phyloP scores from a whole-genome alignment of 2,329 filamentous ascomycete genomes.

The Cercospora sp. region DNA sequence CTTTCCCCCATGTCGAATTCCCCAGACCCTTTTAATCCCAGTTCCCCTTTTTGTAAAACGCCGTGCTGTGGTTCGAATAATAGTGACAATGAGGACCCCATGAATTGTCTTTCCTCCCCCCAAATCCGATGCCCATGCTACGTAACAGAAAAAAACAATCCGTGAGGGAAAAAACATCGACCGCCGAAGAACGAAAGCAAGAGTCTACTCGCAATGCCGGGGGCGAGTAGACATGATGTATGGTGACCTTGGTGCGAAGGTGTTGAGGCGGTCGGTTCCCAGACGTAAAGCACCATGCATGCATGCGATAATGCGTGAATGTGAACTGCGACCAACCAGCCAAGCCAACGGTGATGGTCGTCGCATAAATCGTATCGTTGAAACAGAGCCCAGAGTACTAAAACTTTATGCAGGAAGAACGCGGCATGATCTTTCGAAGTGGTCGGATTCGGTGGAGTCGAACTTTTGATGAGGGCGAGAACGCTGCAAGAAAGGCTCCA shows the following conservation, averaged over 20 bases:
- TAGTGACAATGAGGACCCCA: constrained; percentile 9
- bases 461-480: constrained; percentile 20
- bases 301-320: not conserved
- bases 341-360: not conserved
- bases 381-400: constrained; percentile 9
- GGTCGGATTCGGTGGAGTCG: constrained; percentile 4
- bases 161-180: not conserved
- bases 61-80: constrained; percentile 16
- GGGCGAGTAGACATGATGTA: not conserved
- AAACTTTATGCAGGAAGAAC: constrained; percentile 18
- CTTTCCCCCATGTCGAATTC: not conserved
- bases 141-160: constrained; percentile 9
- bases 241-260: not conserved
- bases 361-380: constrained; percentile 4
- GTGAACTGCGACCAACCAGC: not conserved
- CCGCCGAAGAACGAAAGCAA: constrained; percentile 6
- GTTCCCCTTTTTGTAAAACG: constrained; percentile 7
- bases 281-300: not conserved
- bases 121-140: constrained; percentile 10
- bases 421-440: constrained; percentile 15
- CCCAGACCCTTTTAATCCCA: constrained; percentile 10
- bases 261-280: not conserved
- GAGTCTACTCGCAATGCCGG: not conserved
- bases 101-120: constrained; percentile 1
- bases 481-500: constrained; percentile 15